phyloP scores from a whole-genome alignment of 2,329 filamentous ascomycete genomes.

The Fusarium pseudoanthophilum region DNA sequence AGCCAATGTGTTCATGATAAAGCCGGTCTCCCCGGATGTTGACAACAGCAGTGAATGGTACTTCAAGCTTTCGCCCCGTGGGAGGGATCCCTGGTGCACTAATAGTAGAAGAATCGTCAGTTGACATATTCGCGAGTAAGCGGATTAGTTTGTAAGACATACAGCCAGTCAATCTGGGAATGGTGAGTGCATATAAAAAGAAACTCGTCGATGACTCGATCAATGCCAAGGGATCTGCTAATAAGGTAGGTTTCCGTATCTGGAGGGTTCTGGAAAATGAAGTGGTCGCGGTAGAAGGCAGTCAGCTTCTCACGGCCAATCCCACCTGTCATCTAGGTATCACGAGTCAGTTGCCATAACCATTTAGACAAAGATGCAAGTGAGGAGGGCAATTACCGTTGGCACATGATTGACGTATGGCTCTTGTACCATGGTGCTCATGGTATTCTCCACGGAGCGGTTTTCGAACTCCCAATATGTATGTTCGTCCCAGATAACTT shows the following conservation, averaged over 20 bases:
- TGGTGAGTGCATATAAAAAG: conserved; percentile 73
- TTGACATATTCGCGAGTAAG: not conserved
- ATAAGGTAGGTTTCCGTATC: conserved; percentile 76
- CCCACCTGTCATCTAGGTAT: conserved; percentile 68
- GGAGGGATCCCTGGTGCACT: conserved; percentile 65
- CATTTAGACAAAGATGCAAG: not conserved
- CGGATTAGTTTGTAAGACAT: conserved; percentile 43
- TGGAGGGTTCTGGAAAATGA: conserved; percentile 77
- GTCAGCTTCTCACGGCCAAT: conserved; percentile 72
- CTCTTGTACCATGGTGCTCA: conserved; percentile 82
- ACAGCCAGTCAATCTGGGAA: conserved; percentile 74
- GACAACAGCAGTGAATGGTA: conserved; percentile 72
- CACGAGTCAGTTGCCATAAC: not conserved
- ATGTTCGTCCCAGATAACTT: conserved; percentile 83
- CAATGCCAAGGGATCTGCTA: conserved; percentile 76
- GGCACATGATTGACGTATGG: conserved; percentile 84
- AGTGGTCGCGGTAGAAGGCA: conserved; percentile 76
- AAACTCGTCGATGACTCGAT: conserved; percentile 79
- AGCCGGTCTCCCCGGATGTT: conserved; percentile 71
- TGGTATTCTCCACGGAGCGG: conserved; percentile 75
- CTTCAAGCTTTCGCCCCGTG: conserved; percentile 62
- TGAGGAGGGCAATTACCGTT: conserved; percentile 58
- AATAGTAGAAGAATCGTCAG: conserved; percentile 6
- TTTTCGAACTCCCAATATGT: conserved; percentile 76
- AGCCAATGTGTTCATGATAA: conserved; percentile 74